A percentile compares a stretch with the other conserved stretches of the same genome.
Evolutionary conservation across 371 early-diverging fungal species (phyloP).

Genomic region (Mucor irregularis): DNA sequence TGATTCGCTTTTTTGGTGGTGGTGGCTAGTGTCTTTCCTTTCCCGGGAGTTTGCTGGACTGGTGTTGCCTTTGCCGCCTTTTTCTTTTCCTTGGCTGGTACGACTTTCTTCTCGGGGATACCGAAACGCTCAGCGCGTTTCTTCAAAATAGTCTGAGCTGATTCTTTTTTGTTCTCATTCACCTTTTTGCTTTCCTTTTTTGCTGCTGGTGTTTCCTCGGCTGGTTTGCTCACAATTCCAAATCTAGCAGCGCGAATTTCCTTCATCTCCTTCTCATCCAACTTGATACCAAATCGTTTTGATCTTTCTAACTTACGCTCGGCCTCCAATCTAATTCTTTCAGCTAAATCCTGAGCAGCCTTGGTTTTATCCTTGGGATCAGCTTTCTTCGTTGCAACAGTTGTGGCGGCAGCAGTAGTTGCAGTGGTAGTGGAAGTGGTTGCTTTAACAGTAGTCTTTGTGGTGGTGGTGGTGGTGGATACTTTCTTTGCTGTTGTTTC

Average conservation of each 20-base stretch:
- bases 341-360: slow-evolving; percentile 4
- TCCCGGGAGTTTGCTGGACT: no score
- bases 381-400: not conserved
- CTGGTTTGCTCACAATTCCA: slow-evolving; percentile 3
- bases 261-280: slow-evolving; percentile 41
- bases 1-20: not conserved
- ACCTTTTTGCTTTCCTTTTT: not conserved
- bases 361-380: not conserved
- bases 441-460: not conserved
- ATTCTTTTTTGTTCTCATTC: not conserved
- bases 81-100: not conserved
- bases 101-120: not conserved
- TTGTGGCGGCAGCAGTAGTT: not conserved
- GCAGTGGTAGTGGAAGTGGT: not conserved
- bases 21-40: no score
- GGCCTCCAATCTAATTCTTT: slow-evolving; percentile 13
- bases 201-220: not conserved
- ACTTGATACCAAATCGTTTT: slow-evolving; percentile 55
- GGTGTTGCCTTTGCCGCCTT: not conserved
- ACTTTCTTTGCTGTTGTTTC: no score
- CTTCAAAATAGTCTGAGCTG: slow-evolving; percentile 35
- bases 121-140: slow-evolving; percentile 14
- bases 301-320: slow-evolving; percentile 42
- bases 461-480: not conserved
- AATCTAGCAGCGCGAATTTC: slow-evolving; percentile 45